phyloP scores from a whole-genome alignment of 1,139 yeast genomes.

The Hyphopichia wangnamkhiaoensis region DNA sequence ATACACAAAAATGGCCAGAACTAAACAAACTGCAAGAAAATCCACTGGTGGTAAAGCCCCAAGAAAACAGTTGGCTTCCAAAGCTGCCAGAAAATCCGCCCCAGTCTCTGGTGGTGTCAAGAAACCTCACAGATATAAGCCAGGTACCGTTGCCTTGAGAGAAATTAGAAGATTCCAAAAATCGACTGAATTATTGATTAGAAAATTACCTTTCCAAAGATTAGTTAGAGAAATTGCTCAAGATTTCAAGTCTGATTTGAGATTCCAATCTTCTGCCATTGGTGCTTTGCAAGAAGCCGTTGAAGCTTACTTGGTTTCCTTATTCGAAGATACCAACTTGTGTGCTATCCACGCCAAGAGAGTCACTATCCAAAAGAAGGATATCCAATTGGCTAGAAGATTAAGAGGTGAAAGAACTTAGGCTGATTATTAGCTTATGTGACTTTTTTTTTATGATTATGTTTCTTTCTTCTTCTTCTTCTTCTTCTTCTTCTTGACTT shows the following conservation, averaged over 20 bases:
- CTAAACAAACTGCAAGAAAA: constrained; percentile 56
- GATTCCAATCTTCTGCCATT: constrained; percentile 53
- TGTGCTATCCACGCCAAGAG: constrained; percentile 58
- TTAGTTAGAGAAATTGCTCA: constrained; percentile 53
- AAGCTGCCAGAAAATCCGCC: constrained; percentile 56
- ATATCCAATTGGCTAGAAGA: constrained; percentile 56
- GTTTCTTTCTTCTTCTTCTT: constrained; percentile 1
- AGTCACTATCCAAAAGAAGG: constrained; percentile 56
- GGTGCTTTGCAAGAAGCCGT: constrained; percentile 58
- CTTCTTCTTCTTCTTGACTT: not conserved
- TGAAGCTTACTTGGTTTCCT: constrained; percentile 53
- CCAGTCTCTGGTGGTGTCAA: constrained; percentile 55
- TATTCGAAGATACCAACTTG: constrained; percentile 54
- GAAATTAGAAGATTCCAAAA: constrained; percentile 57
- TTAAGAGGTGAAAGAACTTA: constrained; percentile 55
- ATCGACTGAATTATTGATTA: constrained; percentile 52
- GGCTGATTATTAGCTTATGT: constrained; percentile 5
- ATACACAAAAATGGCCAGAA: constrained; percentile 48
- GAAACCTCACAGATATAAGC: constrained; percentile 58
- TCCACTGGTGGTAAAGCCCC: constrained; percentile 58
- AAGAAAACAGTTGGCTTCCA: constrained; percentile 55
- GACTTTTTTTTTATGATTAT: not conserved
- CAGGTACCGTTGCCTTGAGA: constrained; percentile 58
- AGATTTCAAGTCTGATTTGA: constrained; percentile 52
- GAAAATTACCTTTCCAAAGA: constrained; percentile 53